Evolutionary conservation across 2,329 filamentous ascomycete species (phyloP).

Genomic region (Arthrobotrys musiformis): DNA sequence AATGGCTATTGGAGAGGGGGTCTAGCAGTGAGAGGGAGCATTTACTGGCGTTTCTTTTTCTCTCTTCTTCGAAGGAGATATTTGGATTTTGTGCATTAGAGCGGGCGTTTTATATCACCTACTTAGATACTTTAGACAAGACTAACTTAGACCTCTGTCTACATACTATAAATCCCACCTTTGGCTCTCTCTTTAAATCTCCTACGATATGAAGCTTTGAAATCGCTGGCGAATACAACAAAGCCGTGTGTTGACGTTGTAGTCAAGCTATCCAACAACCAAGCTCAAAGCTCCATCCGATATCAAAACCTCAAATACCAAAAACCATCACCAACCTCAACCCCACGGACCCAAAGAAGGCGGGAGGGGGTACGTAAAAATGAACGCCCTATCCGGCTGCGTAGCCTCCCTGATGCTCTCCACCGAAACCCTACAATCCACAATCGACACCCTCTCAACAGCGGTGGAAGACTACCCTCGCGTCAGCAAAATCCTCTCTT

Average conservation of each 20-base stretch:
- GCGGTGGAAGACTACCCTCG: constrained; percentile 68
- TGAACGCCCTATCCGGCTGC: constrained; percentile 64
- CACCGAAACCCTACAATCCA: constrained; percentile 72
- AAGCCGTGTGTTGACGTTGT: constrained; percentile 13
- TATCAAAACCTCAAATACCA: background rate
- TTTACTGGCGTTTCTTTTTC: constrained; percentile 3
- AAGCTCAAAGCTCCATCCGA: background rate
- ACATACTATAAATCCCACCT: no score
- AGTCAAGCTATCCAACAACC: background rate
- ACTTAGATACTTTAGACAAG: no score
- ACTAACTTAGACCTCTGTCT: no score
- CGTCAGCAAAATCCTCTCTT: constrained; percentile 69
- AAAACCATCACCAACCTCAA: background rate
- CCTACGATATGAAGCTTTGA: no score
- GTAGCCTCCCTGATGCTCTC: constrained; percentile 71
- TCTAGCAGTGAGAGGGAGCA: background rate
- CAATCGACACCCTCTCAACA: constrained; percentile 68
- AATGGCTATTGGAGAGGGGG: background rate
- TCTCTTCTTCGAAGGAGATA: background rate
- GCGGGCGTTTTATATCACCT: background rate
- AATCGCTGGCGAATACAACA: no score
- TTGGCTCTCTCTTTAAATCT: no score
- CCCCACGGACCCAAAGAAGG: background rate
- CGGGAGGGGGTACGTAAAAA: background rate
- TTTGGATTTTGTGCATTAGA: background rate